Conservation (phyloP, 2,329 filamentous ascomycete genomes). For the Penicillium palitans region DNA sequence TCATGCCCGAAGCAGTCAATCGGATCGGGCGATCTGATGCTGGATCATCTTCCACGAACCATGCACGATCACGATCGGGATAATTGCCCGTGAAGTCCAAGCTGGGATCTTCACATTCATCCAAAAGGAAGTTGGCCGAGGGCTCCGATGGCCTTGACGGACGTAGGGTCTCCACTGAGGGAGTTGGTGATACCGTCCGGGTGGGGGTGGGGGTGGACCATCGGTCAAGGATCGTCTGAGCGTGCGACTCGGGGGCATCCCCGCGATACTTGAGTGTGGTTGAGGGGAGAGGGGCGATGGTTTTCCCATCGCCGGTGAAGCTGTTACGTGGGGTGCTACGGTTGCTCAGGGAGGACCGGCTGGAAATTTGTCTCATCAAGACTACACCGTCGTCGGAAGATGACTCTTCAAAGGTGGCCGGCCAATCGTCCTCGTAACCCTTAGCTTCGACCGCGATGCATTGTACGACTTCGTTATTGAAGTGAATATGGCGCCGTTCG, state of each 20-base stretch:
- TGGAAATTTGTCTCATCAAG: slow-evolving; percentile 72
- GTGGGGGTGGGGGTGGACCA: slow-evolving; percentile 43
- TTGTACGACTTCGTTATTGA: slow-evolving; percentile 93
- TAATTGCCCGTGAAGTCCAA: slow-evolving; percentile 41
- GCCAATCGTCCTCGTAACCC: slow-evolving; percentile 58
- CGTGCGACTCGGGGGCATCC: slow-evolving; percentile 66
- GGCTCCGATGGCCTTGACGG: slow-evolving; percentile 58
- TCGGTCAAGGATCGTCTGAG: slow-evolving; percentile 32
- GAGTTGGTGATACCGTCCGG: slow-evolving; percentile 63
- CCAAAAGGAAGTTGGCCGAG: slow-evolving; percentile 65
- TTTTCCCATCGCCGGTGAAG: slow-evolving; percentile 69
- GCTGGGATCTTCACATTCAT: slow-evolving; percentile 58
- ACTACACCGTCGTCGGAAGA: slow-evolving; percentile 75
- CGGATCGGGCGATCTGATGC: slow-evolving; percentile 62
- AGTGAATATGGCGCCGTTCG: slow-evolving; percentile 83
- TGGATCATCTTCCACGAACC: slow-evolving; percentile 55
- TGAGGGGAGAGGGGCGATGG: slow-evolving; percentile 81
- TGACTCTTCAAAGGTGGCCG: slow-evolving; percentile 49
- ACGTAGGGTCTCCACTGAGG: slow-evolving; percentile 78
- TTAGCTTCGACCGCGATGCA: slow-evolving; percentile 92
- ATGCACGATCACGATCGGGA: slow-evolving; percentile 27
- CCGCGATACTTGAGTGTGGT: slow-evolving; percentile 83
- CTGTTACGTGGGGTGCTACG: slow-evolving; percentile 58
- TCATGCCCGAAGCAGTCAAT: slow-evolving; percentile 82
- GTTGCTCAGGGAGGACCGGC: slow-evolving; percentile 51